A percentile compares a stretch with the other conserved stretches of the same genome.
Evolutionary conservation across 2,329 filamentous ascomycete species (phyloP).

Genomic region (Bipolaris oryzae): DNA sequence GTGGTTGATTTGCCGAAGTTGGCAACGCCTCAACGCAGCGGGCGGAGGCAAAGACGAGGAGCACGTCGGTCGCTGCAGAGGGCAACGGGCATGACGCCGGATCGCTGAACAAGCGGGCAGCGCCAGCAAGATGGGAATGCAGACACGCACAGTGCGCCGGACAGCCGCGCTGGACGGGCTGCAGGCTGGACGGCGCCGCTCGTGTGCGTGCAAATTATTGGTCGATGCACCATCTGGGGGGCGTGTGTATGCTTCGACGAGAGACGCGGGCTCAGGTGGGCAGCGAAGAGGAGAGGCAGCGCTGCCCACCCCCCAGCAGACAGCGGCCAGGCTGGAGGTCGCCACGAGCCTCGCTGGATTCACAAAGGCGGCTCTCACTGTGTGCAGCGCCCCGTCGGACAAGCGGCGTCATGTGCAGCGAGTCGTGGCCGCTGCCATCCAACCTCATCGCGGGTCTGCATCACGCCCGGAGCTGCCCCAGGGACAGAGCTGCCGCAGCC

Average conservation of each 20-base stretch:
- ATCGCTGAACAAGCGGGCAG: background rate
- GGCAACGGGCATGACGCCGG: slow-evolving; percentile 13
- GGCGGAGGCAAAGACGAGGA: slow-evolving; percentile 18
- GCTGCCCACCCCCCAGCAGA: slow-evolving; percentile 12
- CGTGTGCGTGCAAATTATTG: slow-evolving; percentile 20
- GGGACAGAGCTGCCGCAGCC: slow-evolving; percentile 30
- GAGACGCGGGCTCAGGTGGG: slow-evolving; percentile 22
- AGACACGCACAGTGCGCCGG: background rate
- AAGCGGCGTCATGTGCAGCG: slow-evolving; percentile 2
- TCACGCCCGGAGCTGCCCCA: slow-evolving; percentile 22
- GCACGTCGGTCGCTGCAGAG: slow-evolving; percentile 5
- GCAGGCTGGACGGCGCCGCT: slow-evolving; percentile 17
- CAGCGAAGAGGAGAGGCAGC: slow-evolving; percentile 17
- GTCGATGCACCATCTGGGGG: slow-evolving; percentile 17
- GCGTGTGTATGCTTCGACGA: slow-evolving; percentile 21
- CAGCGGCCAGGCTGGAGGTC: slow-evolving; percentile 5
- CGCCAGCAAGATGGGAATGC: background rate
- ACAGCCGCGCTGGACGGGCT: slow-evolving; percentile 7
- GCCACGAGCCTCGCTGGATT: slow-evolving; percentile 14
- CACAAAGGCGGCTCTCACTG: slow-evolving; percentile 1
- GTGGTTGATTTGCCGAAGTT: slow-evolving; percentile 24
- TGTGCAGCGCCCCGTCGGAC: slow-evolving; percentile 7
- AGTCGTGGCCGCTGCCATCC: slow-evolving; percentile 16
- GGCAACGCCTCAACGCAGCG: slow-evolving; percentile 22
- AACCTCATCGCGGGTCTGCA: slow-evolving; percentile 30